Evolutionary conservation across 257 asterid genomes (phyloP).

Genomic region (Leonotis leonurus): DNA sequence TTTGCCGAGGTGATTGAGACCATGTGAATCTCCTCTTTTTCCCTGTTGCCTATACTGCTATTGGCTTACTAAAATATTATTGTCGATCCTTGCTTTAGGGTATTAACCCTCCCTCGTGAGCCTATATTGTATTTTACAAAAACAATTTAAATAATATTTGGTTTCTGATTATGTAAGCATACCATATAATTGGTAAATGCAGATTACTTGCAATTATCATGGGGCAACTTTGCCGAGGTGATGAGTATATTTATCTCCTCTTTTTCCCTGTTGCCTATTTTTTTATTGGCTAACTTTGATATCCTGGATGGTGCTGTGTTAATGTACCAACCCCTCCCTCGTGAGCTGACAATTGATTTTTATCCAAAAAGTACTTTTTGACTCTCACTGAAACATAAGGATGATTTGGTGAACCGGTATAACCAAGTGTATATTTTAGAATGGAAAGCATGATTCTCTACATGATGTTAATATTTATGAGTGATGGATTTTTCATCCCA

Average conservation of each 20-base stretch:
- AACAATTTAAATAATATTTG: too few species aligned
- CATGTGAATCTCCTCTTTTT: conserved; percentile 53
- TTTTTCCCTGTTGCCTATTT: conserved; percentile 70
- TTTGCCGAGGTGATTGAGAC: conserved; percentile 57
- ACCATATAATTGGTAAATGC: not conserved
- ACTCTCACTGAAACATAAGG: too few species aligned
- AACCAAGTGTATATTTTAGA: too few species aligned
- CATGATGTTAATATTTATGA: conserved; percentile 28
- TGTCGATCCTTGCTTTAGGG: not conserved
- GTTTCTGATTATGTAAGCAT: not conserved
- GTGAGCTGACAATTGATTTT: not conserved
- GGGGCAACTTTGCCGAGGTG: conserved; percentile 73
- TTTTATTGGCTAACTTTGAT: conserved; percentile 12
- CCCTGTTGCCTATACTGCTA: conserved; percentile 55
- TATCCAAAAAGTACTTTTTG: not conserved
- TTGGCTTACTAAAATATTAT: conserved; percentile 12
- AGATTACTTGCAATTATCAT: not conserved
- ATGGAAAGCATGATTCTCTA: conserved; percentile 17
- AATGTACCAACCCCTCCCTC: not conserved
- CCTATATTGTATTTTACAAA: not conserved
- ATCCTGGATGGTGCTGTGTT: conserved; percentile 2
- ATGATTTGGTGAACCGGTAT: not conserved
- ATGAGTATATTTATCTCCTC: conserved; percentile 42
- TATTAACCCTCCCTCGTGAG: conserved; percentile 2
- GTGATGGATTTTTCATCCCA: conserved; percentile 33